Base-by-base conservation (phyloP, 192 early-diverging fungal genomes). In the Coemansia sp. region DNA sequence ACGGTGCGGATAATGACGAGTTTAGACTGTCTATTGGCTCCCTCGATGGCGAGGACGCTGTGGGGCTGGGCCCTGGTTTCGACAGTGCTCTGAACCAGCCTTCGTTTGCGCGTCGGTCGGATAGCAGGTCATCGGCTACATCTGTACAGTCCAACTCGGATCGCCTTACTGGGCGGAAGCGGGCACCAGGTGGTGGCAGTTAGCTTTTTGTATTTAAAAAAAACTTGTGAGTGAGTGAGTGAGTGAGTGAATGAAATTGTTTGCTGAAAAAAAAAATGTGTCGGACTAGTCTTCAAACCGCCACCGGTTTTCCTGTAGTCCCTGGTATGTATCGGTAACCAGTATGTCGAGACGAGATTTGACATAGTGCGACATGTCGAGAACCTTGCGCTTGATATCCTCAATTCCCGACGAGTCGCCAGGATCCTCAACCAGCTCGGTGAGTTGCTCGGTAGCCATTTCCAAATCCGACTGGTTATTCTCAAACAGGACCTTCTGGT, bases 391-490 rank as follows among this genome's bases (percentile, higher is more conserved):
- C 70, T 91, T 88, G 76, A 96, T 72, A 45, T 92, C 88, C 6
- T 86, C 76, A 72, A 95, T 93, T 47, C 86, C 84, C 14, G 62
- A 57, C 62, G 85, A 72, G 69, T 88, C 79, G 34, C 95, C 87
- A 1, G 89, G 90, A 62, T 90, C 88, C 83, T 99, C 97, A 33
- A 98, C 76, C 52, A 98, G 72, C 73, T 93, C 95, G 35, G 90
- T 93, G 52, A 99, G 85, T 45, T 91, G 86, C 81, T 99, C 97
- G n/a, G 95, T 94, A 13, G 96, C 95, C 87, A 97, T 93, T 75
- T 99, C 95, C n/a, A 99, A 77, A 65, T 98, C 95, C 3, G 91
- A 85, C 85, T 99, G 97, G 81, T 99, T 98, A 76, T 97, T 93
- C 75, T 98, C 95, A 82, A 98, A 99, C 31, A 99, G 74, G 7